Base-by-base conservation (phyloP, 805 yeast species). In the Candida taoyuanica region DNA sequence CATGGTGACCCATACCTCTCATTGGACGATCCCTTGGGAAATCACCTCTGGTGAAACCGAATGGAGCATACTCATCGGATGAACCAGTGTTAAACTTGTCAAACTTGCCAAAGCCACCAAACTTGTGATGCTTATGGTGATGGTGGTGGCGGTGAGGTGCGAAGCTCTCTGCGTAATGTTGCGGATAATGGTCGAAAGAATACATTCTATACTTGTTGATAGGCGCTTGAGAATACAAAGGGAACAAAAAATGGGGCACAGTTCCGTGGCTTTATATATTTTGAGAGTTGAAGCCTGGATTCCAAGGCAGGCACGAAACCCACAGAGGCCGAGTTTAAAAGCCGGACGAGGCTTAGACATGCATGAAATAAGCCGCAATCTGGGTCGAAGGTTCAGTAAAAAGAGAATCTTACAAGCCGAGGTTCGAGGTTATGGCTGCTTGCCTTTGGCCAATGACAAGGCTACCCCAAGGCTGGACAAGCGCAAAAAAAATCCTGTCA, bases 331-430 rank as follows among this genome's bases (percentile, higher is more conserved):
- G 33, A 25, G 5, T 15, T 20, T 25, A 29, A 11, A 34, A 29
- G 28, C 37, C 37, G 37, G 29, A n/a, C n/a, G 29, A 17, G 37
- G 37, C 37, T 34, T 28, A 23, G 37, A 6, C n/a, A n/a, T n/a
- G n/a, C n/a, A n/a, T n/a, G n/a, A n/a, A n/a, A n/a, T n/a, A n/a
- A n/a, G n/a, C n/a, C n/a, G n/a, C n/a, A n/a, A n/a, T n/a, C n/a
- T n/a, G n/a, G n/a, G n/a, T n/a, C n/a, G n/a, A n/a, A n/a, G n/a
- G n/a, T n/a, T n/a, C n/a, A n/a, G n/a, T n/a, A n/a, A n/a, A n/a
- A n/a, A n/a, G n/a, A n/a, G n/a, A n/a, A n/a, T n/a, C n/a, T n/a
- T n/a, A n/a, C n/a, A n/a, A n/a, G n/a, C n/a, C n/a, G n/a, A n/a
- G n/a, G n/a, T n/a, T n/a, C n/a, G n/a, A n/a, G n/a, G n/a, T n/a